A percentile compares a stretch with the other conserved stretches of the same genome.
phyloP scores from a whole-genome alignment of 495 filamentous ascomycete genomes.

The Xylaria flabelliformis region DNA sequence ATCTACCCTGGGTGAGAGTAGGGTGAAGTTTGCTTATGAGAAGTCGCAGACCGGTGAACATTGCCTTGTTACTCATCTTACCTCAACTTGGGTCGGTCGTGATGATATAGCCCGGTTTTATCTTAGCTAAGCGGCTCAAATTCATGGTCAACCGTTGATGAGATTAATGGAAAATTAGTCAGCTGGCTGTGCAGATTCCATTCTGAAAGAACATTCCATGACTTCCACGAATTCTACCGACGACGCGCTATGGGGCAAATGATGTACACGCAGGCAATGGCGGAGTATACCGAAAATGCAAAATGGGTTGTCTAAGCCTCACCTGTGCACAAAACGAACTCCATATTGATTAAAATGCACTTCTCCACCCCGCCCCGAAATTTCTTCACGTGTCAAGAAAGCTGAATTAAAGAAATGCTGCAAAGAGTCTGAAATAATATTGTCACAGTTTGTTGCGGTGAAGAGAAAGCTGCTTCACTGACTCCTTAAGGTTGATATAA shows the following conservation, averaged over 20 bases:
- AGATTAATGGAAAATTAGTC: background rate
- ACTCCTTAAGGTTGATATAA: background rate
- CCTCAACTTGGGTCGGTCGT: background rate
- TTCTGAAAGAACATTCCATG: background rate
- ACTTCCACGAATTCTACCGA: background rate
- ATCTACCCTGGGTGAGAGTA: background rate
- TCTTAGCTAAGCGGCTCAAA: background rate
- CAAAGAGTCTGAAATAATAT: background rate
- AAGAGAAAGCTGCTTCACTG: background rate
- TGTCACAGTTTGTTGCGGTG: background rate
- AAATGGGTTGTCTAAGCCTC: background rate
- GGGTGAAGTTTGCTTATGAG: conserved; percentile 3
- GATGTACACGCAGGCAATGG: background rate
- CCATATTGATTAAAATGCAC: background rate
- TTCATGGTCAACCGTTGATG: background rate
- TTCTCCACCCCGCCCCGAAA: background rate
- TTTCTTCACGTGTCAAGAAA: background rate
- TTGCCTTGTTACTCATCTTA: background rate
- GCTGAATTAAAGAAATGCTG: background rate
- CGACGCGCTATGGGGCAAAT: background rate
- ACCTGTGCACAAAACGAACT: background rate
- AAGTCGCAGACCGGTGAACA: background rate
- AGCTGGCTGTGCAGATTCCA: conserved; percentile 6
- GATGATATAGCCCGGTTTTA: background rate
- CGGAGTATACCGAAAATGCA: conserved; percentile 6